Evolutionary conservation across 2,329 filamentous ascomycete genomes (phyloP).

Genomic region (Fusarium sp.): DNA sequence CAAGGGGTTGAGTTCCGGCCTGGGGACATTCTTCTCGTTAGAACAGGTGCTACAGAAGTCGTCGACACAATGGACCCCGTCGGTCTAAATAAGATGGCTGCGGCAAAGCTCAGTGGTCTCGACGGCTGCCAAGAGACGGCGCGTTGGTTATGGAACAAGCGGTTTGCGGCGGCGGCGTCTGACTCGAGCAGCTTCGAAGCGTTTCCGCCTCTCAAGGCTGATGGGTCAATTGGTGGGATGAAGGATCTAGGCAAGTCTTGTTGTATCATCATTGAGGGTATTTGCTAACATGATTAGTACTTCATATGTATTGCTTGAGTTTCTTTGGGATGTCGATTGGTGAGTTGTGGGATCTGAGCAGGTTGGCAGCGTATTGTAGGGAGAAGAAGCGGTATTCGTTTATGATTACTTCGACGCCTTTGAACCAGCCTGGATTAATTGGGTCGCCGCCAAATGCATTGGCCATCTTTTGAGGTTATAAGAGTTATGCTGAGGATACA

Average conservation of each 20-base stretch:
- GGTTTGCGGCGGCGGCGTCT: conserved; percentile 73
- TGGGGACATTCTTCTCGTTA: conserved; percentile 74
- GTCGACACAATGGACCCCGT: conserved; percentile 60
- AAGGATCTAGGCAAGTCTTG: conserved; percentile 51
- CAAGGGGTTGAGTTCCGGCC: conserved; percentile 72
- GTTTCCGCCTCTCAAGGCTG: conserved; percentile 63
- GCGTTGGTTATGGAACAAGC: conserved; percentile 75
- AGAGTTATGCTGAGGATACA: too few relatives aligned
- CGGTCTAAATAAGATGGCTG: conserved; percentile 50
- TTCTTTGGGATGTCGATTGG: conserved; percentile 66
- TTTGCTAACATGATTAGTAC: conserved; percentile 45
- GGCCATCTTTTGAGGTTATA: conserved; percentile 37
- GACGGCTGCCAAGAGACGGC: conserved; percentile 63
- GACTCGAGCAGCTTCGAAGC: conserved; percentile 73
- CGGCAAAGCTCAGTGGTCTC: conserved; percentile 51
- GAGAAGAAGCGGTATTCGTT: conserved; percentile 67
- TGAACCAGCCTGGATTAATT: conserved; percentile 51
- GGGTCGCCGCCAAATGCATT: conserved; percentile 41
- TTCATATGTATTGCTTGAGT: conserved; percentile 61
- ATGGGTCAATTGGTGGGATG: conserved; percentile 50
- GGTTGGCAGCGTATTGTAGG: conserved; percentile 63
- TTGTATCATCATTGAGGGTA: fast-evolving
- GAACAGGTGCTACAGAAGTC: conserved; percentile 70
- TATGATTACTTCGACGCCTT: conserved; percentile 68
- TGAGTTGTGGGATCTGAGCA: conserved; percentile 67